Base-by-base conservation (phyloP, 2,329 filamentous ascomycete species). In the Sarocladium oryzae region DNA sequence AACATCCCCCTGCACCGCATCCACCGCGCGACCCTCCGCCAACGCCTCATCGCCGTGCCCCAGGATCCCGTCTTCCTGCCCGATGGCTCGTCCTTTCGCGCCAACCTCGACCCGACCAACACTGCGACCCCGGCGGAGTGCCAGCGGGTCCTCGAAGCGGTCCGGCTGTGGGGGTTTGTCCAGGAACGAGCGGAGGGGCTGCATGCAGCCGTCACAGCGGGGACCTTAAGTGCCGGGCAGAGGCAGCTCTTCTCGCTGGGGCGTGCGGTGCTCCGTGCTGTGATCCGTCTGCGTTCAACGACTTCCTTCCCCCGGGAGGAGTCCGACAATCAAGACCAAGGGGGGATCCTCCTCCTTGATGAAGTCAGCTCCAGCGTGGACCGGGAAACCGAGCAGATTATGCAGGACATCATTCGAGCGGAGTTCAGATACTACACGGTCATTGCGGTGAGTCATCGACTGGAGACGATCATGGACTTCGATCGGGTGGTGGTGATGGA, bases 341-440 rank as follows among this genome's bases (percentile, higher is more conserved):
- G 15, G 15, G 30, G 15, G 15, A 32, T 32, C 30, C 8, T 15
- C 8, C 30, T 8, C 30, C 15, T 8, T 8, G 15, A 32, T 32
- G 30, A 8, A 32, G 30, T 32, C 15, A 8, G 71, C 20, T 68
- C 66, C 3, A 69, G 64, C 20, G 70, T 74, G 1, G 72, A 75
- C 45, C 54, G 62, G 21, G 63, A 63, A 1, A 74, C 71, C 2
- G 71, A 75, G 26, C 60, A 66, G 20, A 54, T 56, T 5, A 73
- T 73, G 69, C 68, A 69, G 57, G 58, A 62, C 37, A 67, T 73
- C 0, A 71, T 74, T 21, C 54, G 58, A 3, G 41, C 59, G 2
- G 70, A 74, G 54, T 73, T 75, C 54, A 56, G 52, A 3, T 55
- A 50, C 3, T 72, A 69, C 53, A 88, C 84, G 0, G 75, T 88